Conservation (phyloP, 208 protist species). For the Trypanosoma vivax region DNA sequence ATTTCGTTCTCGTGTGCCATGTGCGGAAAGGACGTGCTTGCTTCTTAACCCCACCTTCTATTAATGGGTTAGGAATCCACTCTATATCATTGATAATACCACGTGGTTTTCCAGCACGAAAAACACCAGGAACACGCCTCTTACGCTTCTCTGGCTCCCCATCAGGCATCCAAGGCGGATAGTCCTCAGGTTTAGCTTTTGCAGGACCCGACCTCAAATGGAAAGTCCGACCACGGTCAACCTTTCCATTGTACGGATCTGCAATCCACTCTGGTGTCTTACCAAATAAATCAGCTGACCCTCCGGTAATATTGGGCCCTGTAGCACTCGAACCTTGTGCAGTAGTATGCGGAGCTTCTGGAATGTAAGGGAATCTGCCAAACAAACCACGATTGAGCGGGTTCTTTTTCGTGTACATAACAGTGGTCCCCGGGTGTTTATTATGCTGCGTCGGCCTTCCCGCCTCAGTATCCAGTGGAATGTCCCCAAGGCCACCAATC, state of each 20-base stretch:
- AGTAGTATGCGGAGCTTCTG: constrained; percentile 29
- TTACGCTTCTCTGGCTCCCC: constrained; percentile 47
- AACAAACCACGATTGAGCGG: constrained; percentile 78
- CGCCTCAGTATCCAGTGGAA: constrained; percentile 65
- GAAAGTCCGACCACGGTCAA: constrained; percentile 56
- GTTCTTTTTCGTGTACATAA: constrained; percentile 64
- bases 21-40: constrained; percentile 68
- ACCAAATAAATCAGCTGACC: constrained; percentile 64
- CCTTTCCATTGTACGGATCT: constrained; percentile 73
- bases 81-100: constrained; percentile 63
- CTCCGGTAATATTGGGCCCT: constrained; percentile 39
- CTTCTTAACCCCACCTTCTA: constrained; percentile 51
- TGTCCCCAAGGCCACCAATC: constrained; percentile 45
- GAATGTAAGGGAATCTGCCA: constrained; percentile 73
- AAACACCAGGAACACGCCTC: constrained; percentile 50
- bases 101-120: constrained; percentile 68
- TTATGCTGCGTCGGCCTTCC: constrained; percentile 37
- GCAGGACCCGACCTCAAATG: constrained; percentile 73
- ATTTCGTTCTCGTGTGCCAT: constrained; percentile 87
- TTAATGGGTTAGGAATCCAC: constrained; percentile 84
- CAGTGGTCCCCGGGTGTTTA: constrained; percentile 34
- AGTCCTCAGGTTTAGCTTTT: constrained; percentile 32
- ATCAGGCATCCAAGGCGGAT: constrained; percentile 79
- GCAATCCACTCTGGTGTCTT: constrained; percentile 69
- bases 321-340: constrained; percentile 1